Base-by-base conservation (phyloP, 140 eudicot genomes). In the Oenanthe javanica region DNA sequence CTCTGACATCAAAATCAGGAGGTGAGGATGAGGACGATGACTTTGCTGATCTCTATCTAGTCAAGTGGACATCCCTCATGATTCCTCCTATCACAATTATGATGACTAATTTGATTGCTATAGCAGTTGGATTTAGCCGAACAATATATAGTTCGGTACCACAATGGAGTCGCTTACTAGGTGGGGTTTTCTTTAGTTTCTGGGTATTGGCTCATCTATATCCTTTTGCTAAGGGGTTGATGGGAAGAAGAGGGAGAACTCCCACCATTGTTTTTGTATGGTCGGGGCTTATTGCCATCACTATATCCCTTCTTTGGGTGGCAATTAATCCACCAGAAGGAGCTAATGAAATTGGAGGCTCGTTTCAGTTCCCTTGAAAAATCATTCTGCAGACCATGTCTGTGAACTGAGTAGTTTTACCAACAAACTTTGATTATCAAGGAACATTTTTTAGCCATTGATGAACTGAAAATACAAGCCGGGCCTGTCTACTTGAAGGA, bases 131-230 rank as follows among this genome's bases (percentile, higher is more conserved):
- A 72, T 83, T 94, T 31, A 94, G 98, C 79, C 86, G 99, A 25
- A 94, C 99, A 4, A 94, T 94, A 31, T 94, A 94, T 77, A 92
- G 97, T 77, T 85, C 86, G 2, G 89, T 88, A 73, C 97, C 99
- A 59, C 95, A 94, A 55, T 94, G 99, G 99, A 94, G 99, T 79
- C 89, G 91, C 6, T 85, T 94, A 18, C 73, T 94, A 4, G 99
- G 99, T 27, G 99, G 99, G 0, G 97, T 92, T 78, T 94, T 94
- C 88, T 94, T 94, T 83, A 94, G 99, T 84, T 94, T 94, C 86
- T 94, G 99, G 99, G 99, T 94, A 72, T 80, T 94, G 88, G 99
- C 97, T 1, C 99, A 94, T 89, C 81, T 94, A 5, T 94, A 94
- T 83, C 99, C 99, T 1, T 94, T 94, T 67, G 99, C 97, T 0